phyloP scores from a whole-genome alignment of 2,329 filamentous ascomycete species.

The Ambrosiella xylebori region DNA sequence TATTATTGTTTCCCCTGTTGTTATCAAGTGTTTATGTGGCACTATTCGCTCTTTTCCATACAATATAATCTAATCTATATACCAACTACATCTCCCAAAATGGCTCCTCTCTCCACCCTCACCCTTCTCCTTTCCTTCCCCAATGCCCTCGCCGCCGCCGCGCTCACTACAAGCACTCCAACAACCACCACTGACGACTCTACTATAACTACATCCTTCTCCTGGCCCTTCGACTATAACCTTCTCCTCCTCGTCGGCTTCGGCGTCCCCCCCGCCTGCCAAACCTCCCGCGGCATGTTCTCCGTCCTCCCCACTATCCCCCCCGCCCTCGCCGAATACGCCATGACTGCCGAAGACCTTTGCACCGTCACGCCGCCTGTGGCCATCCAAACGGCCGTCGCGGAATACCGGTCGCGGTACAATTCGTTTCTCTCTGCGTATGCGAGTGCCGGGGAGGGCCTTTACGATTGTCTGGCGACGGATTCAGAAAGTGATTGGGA shows the following conservation, averaged over 20 bases:
- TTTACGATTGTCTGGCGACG: not conserved
- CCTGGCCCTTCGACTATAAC: not conserved
- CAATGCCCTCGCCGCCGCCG: not conserved
- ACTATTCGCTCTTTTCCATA: not conserved
- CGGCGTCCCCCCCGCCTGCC: not conserved
- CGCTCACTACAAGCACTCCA: not conserved
- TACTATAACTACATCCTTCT: not conserved
- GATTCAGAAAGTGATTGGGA: not conserved
- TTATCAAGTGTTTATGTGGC: not conserved
- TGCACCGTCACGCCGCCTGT: not conserved
- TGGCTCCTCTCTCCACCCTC: not conserved
- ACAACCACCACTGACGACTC: not conserved
- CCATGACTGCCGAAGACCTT: not conserved
- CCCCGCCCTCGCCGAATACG: not conserved
- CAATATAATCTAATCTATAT: not conserved
- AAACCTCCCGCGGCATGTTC: not conserved
- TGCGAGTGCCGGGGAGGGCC: not conserved
- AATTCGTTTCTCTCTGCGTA: not conserved
- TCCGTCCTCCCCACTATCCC: not conserved
- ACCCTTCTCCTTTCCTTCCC: not conserved
- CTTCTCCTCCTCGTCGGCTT: not conserved
- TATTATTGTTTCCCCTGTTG: too few species aligned
- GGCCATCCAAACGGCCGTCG: not conserved
- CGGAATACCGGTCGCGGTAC: not conserved
- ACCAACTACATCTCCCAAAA: not conserved